phyloP scores from a whole-genome alignment of 345 rosid species.

The Sonneratia caseolaris region DNA sequence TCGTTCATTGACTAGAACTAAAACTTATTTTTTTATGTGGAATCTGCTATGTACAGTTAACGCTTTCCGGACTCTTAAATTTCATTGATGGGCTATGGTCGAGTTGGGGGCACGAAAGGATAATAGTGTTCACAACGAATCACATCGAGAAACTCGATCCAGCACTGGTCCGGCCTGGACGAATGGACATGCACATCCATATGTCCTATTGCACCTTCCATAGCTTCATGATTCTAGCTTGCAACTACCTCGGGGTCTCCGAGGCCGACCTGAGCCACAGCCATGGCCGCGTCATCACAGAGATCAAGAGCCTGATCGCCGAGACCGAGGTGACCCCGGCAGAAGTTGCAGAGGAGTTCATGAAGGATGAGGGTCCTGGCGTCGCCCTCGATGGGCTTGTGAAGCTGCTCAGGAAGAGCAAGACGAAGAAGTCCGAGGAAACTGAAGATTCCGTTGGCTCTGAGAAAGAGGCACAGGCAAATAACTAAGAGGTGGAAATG shows the following conservation, averaged over 20 bases:
- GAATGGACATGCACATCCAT: conserved; percentile 28
- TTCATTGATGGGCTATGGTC: conserved; percentile 36
- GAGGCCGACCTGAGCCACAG: neutral
- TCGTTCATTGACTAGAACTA: neutral
- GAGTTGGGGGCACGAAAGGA: conserved; percentile 26
- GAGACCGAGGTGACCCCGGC: conserved; percentile 11
- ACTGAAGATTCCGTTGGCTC: neutral
- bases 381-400: conserved; percentile 1
- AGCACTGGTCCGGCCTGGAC: conserved; percentile 31
- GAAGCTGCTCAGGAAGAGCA: neutral
- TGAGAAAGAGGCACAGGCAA: too few species aligned
- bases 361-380: neutral
- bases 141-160: conserved; percentile 27
- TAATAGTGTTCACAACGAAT: conserved; percentile 33
- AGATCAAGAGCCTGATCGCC: neutral
- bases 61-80: conserved; percentile 27
- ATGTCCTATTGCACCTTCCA: conserved; percentile 14
- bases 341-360: conserved; percentile 12
- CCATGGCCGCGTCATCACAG: neutral
- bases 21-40: neutral
- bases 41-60: neutral
- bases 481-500: too few species aligned
- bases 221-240: conserved; percentile 6
- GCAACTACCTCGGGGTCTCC: conserved; percentile 7
- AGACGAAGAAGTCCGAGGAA: neutral